A percentile compares a stretch with the other conserved stretches of the same genome.
phyloP scores from a whole-genome alignment of 306 rosid species.

The Glycine tomentella region DNA sequence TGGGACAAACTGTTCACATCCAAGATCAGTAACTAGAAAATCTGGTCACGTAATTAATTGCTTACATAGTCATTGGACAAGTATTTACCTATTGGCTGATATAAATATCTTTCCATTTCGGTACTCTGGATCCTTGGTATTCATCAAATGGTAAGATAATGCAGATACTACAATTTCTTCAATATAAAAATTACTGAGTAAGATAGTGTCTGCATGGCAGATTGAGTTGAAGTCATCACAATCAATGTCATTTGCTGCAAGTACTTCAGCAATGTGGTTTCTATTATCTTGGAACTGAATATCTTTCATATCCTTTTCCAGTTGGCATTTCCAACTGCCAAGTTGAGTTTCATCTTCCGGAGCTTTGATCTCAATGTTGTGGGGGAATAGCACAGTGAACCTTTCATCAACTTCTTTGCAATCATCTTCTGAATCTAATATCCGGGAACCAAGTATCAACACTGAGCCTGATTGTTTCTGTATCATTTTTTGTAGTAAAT shows the following conservation, averaged over 20 bases:
- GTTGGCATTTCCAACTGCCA: constrained; percentile 71
- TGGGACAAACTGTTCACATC: too few relatives aligned
- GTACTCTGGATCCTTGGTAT: constrained; percentile 73
- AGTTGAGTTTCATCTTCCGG: constrained; percentile 78
- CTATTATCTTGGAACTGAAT: constrained; percentile 82
- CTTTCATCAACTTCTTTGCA: constrained; percentile 66
- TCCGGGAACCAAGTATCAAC: constrained; percentile 79
- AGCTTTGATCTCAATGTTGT: constrained; percentile 63
- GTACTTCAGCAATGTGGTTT: constrained; percentile 86
- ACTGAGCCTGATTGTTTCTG: constrained; percentile 82
- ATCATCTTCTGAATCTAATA: constrained; percentile 57
- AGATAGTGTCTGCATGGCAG: constrained; percentile 69
- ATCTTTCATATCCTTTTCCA: constrained; percentile 73
- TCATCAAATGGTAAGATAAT: constrained; percentile 73
- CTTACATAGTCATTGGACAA: not conserved
- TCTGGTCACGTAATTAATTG: too few relatives aligned
- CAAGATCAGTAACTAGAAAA: too few relatives aligned
- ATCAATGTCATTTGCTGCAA: constrained; percentile 86
- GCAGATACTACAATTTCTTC: constrained; percentile 89
- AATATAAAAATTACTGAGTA: constrained; percentile 68
- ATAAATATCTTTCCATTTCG: constrained; percentile 92
- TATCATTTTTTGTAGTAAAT: constrained; percentile 72
- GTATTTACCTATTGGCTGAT: constrained; percentile 75
- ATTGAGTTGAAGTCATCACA: constrained; percentile 79
- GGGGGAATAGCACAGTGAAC: constrained; percentile 66